Evolutionary conservation across 352 stramenopile genomes (phyloP).

Genomic region (Globisporangium acanthophoron): DNA sequence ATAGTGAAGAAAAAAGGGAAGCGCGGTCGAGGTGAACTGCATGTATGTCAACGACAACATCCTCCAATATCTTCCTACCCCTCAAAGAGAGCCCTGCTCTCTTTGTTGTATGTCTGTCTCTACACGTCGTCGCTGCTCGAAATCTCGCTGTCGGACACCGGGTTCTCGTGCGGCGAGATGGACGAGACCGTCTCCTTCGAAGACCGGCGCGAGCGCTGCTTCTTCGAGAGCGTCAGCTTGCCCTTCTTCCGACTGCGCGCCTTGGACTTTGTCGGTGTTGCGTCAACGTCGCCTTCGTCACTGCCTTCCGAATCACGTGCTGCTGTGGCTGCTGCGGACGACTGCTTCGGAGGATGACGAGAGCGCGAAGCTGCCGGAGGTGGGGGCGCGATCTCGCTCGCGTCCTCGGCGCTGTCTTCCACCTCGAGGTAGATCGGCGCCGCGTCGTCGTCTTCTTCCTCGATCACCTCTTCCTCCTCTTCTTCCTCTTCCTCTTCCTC

Average conservation of each 20-base stretch:
- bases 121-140: conserved; percentile 4
- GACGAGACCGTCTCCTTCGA: conserved; percentile 9
- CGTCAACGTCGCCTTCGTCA: neutral
- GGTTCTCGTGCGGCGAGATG: conserved; percentile 15
- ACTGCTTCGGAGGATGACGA: neutral
- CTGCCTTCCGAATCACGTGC: neutral
- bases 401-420: neutral
- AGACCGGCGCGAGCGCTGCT: conserved; percentile 3
- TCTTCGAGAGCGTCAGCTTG: conserved; percentile 7
- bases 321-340: neutral
- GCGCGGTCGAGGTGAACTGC: too few relatives aligned
- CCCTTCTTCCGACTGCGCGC: conserved; percentile 9
- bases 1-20: neutral
- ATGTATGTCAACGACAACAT: neutral
- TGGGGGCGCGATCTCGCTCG: neutral
- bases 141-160: conserved; percentile 11
- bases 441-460: conserved; percentile 3
- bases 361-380: neutral
- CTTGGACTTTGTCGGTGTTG: conserved; percentile 1
- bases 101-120: neutral
- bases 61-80: neutral
- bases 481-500: conserved; percentile 7
- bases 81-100: neutral
- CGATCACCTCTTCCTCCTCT: conserved; percentile 4
- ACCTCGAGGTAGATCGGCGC: conserved; percentile 1